A percentile compares a stretch with the other conserved stretches of the same genome.
Conservation (phyloP, 495 filamentous ascomycete species). For the Thozetella sp. region DNA sequence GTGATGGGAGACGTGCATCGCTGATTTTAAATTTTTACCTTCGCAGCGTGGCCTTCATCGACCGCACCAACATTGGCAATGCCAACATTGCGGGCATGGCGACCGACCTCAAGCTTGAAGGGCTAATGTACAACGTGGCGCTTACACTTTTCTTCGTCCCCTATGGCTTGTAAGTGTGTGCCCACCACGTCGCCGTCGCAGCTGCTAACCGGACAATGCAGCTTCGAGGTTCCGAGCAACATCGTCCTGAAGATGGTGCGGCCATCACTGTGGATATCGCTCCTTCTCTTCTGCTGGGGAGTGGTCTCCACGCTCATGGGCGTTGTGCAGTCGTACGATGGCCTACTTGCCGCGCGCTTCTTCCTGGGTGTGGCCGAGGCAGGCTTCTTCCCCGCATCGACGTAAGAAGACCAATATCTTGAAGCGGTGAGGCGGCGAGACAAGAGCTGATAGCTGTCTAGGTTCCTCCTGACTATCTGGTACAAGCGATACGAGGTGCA, state of each 20-base stretch:
- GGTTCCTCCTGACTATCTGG: neutral
- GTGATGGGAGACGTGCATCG: no score
- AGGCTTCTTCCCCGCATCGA: constrained; percentile 55
- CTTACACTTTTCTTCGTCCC: constrained; percentile 17
- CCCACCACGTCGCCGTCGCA: neutral
- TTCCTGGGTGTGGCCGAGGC: constrained; percentile 61
- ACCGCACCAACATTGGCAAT: constrained; percentile 61
- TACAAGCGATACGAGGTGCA: constrained; percentile 65
- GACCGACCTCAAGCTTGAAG: constrained; percentile 54
- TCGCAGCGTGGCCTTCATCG: constrained; percentile 36
- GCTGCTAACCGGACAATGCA: neutral
- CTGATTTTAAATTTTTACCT: no score
- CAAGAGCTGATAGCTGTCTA: neutral
- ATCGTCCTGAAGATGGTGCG: constrained; percentile 51
- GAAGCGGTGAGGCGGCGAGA: neutral
- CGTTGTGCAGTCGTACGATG: constrained; percentile 43
- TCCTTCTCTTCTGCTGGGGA: constrained; percentile 56
- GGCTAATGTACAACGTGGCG: constrained; percentile 57
- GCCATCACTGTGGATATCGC: constrained; percentile 54
- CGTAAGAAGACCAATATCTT: neutral
- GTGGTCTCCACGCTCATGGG: constrained; percentile 53
- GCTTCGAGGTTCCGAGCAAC: constrained; percentile 59
- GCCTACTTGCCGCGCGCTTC: constrained; percentile 53
- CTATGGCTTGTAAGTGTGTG: constrained; percentile 30
- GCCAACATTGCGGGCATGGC: constrained; percentile 59